phyloP scores from a whole-genome alignment of 306 rosid genomes.

The Erythrophleum fordii region DNA sequence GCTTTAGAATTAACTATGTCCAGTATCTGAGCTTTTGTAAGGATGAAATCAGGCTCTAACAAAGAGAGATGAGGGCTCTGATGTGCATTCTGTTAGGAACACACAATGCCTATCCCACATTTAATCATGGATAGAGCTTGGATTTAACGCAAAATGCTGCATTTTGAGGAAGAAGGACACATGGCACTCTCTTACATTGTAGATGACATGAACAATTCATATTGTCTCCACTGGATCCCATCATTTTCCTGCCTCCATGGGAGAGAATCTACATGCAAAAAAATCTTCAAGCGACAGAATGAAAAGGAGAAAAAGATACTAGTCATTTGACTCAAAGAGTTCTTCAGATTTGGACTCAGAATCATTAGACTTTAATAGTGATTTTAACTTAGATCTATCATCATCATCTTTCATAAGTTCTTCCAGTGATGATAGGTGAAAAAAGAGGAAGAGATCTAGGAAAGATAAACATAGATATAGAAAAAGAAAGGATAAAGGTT shows the following conservation, averaged over 20 bases:
- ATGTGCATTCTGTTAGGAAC: conserved; percentile 73
- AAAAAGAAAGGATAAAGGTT: conserved; percentile 69
- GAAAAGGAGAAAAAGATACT: conserved; percentile 68
- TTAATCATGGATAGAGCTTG: conserved; percentile 42
- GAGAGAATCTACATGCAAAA: no score
- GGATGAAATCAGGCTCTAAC: conserved; percentile 26
- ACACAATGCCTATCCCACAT: conserved; percentile 69
- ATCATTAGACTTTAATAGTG: conserved; percentile 83
- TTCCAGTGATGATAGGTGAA: conserved; percentile 81
- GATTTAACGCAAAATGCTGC: no score
- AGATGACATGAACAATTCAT: no score
- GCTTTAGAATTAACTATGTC: conserved; percentile 62
- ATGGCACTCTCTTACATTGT: no score
- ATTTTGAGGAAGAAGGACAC: no score
- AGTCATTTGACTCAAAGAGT: conserved; percentile 73
- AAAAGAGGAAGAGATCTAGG: conserved; percentile 77
- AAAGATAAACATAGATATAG: conserved; percentile 72
- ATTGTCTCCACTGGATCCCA: no score
- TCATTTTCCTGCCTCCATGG: no score
- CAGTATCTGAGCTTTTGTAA: conserved; percentile 65
- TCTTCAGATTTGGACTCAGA: conserved; percentile 79
- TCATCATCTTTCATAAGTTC: conserved; percentile 77
- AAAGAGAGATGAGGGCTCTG: conserved; percentile 45
- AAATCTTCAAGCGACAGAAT: conserved; percentile 70
- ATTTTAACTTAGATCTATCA: conserved; percentile 70